A percentile compares a stretch with the other conserved stretches of the same genome.
Conservation (phyloP, 495 filamentous ascomycete species). For the Xanthoparmelia taractica region DNA sequence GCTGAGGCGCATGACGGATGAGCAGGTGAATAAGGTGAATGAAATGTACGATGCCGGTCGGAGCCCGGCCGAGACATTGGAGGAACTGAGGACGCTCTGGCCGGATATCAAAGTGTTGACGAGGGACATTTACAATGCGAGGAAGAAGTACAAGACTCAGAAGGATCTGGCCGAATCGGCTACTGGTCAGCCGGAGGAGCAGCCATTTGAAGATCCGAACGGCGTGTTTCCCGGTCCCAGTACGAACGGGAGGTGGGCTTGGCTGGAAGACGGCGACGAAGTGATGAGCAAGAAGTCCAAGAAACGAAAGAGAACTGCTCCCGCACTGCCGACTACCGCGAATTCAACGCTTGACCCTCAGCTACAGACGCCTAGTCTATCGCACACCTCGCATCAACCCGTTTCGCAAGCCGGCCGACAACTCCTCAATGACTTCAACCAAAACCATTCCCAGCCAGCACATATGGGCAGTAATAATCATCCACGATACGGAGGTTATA, state of each 20-base stretch:
- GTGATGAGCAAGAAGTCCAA: constrained; percentile 22
- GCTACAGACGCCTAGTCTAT: constrained; percentile 14
- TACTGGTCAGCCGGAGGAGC: constrained; percentile 10
- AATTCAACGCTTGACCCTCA: constrained; percentile 23
- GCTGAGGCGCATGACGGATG: constrained; percentile 24
- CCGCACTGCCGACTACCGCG: neutral
- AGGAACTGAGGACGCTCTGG: constrained; percentile 21
- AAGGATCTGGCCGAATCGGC: constrained; percentile 16
- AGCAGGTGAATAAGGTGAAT: constrained; percentile 22
- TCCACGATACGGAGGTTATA: constrained; percentile 1
- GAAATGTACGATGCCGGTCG: constrained; percentile 28
- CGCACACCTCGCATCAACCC: constrained; percentile 1
- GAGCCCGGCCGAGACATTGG: constrained; percentile 26
- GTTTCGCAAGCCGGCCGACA: constrained; percentile 8
- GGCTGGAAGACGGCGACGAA: constrained; percentile 26
- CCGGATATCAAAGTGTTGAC: constrained; percentile 28
- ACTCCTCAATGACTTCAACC: constrained; percentile 11
- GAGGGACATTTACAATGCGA: constrained; percentile 29
- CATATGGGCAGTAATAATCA: neutral
- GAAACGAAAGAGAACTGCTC: constrained; percentile 11
- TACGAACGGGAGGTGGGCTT: constrained; percentile 24
- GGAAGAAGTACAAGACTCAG: constrained; percentile 28
- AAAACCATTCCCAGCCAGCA: neutral
- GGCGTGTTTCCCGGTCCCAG: constrained; percentile 25
- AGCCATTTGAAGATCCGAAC: constrained; percentile 25